Percentiles rank a stretch among this genome's conserved stretches.
These are phyloP conservation scores for Phaeosphaeriaceae sp. DNA, from an alignment of 2,329 filamentous ascomycete genomes.

Conservation along the genomic window DNA sequence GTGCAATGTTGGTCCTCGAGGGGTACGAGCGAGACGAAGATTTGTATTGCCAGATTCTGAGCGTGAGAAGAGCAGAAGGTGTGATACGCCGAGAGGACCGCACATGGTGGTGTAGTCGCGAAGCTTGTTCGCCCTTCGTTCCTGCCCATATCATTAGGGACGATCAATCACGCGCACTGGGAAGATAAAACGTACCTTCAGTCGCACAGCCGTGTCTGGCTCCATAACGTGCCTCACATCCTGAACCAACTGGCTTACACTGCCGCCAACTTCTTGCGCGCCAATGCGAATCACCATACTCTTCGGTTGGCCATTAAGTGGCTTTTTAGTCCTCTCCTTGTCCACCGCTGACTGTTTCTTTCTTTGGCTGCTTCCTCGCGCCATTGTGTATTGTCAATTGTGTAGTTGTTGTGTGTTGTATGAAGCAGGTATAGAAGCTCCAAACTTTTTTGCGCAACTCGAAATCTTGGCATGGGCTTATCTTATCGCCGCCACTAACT, in stretches of 20 bases:
- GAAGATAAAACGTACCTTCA: slow-evolving; percentile 64
- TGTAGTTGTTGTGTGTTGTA: slow-evolving; percentile 4
- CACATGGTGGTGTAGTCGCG: slow-evolving; percentile 96
- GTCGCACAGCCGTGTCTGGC: slow-evolving; percentile 84
- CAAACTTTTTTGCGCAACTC: slow-evolving; percentile 19
- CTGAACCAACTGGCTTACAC: slow-evolving; percentile 86
- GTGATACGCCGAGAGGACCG: slow-evolving; percentile 89
- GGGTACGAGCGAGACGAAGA: slow-evolving; percentile 83
- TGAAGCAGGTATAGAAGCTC: slow-evolving; percentile 1
- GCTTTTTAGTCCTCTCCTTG: slow-evolving; percentile 59
- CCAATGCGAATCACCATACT: slow-evolving; percentile 99
- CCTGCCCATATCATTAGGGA: slow-evolving; percentile 48
- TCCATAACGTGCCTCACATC: slow-evolving; percentile 96
- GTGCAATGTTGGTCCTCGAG: slow-evolving; percentile 88
- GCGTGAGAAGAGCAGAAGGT: slow-evolving; percentile 90
- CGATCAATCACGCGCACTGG: neutral
- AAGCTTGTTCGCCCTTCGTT: slow-evolving; percentile 85
- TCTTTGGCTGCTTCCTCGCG: slow-evolving; percentile 37
- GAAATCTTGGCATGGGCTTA: slow-evolving; percentile 30
- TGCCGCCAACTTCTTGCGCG: slow-evolving; percentile 89
- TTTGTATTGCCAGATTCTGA: slow-evolving; percentile 92
- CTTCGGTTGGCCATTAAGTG: slow-evolving; percentile 76
- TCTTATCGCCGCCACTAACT: slow-evolving; percentile 29
- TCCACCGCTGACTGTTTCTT: slow-evolving; percentile 44
- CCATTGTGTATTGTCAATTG: slow-evolving; percentile 30